Base-by-base conservation (phyloP, 108 stramenopile genomes). In the Cyclotella choctawhatcheeana region DNA sequence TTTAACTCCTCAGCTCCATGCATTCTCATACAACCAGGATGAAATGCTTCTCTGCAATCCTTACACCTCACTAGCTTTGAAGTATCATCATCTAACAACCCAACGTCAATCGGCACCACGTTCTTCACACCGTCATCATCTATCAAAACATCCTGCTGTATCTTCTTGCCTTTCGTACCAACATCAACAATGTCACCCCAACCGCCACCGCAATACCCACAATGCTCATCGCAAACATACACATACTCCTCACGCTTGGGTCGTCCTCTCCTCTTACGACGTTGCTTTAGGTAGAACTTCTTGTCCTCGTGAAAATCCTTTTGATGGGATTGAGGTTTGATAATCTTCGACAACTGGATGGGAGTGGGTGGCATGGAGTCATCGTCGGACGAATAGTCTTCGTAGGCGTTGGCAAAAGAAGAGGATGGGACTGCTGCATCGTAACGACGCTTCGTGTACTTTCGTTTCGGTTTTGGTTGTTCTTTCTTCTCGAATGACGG, bases 31-130 rank as follows among this genome's bases (percentile, higher is more conserved):
- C 77, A 78, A 0, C 35, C 20, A 13, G 64, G 45, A 59, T 78
- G 77, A 67, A 78, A 78, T 26, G 77, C 65, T 22, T 55, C 58
- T 21, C 64, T 51, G 30, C 77, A 78, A 44, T 54, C 70, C 43
- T 78, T 78, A 43, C 77, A 78, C 33, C 77, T 58, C 13, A 52
- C n/a, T 47, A 66, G 52, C 33, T 30, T 60, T 2, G n/a, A 44
- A 4, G 31, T 40, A 27, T 65, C 52, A 0, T 48, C 64, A 55
- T 64, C 30, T 21, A 51, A 34, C 50, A 32, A 18, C 6, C 34
- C 37, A 50, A 26, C 30, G 35, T 34, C 70, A 37, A 48, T 60
- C 21, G 45, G 24, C 37, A 35, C 24, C 17, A 27, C 5, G 0
- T 33, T 37, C 32, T 30, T 44, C 18, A 10, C 35, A 27, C 12